Evolutionary conservation across 1,139 yeast species (phyloP).

Genomic region (Candida albicans): DNA sequence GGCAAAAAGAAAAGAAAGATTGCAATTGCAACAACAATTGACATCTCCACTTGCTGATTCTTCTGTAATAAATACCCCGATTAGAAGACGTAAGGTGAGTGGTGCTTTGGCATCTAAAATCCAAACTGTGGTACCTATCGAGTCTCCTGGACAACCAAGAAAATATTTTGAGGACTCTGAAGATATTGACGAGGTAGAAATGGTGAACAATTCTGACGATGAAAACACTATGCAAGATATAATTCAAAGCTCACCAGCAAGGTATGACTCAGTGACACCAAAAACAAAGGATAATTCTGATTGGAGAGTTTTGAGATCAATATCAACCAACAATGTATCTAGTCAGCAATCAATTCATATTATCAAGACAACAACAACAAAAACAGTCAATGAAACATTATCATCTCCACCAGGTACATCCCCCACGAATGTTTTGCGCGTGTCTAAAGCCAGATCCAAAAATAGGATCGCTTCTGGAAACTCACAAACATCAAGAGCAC

Average conservation of each 20-base stretch:
- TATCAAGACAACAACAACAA: constrained; percentile 51
- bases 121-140: constrained; percentile 80
- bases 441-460: constrained; percentile 33
- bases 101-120: constrained; percentile 68
- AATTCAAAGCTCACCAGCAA: constrained; percentile 25
- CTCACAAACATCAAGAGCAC: constrained; percentile 22
- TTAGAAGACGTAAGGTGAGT: constrained; percentile 68
- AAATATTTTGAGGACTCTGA: constrained; percentile 49
- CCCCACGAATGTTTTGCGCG: constrained; percentile 22
- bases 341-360: constrained; percentile 40
- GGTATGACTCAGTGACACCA: constrained; percentile 19
- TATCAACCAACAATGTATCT: constrained; percentile 34
- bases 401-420: constrained; percentile 46
- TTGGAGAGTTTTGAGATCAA: constrained; percentile 45
- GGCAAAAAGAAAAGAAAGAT: constrained; percentile 30
- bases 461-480: constrained; percentile 8
- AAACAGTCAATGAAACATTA: constrained; percentile 48
- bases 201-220: constrained; percentile 42
- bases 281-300: constrained; percentile 18
- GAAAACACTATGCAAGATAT: constrained; percentile 24
- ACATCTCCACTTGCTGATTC: constrained; percentile 38
- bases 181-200: constrained; percentile 21
- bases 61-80: constrained; percentile 62
- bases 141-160: constrained; percentile 97
- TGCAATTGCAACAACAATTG: constrained; percentile 23